These are phyloP conservation scores for Dictyostelium capitatum DNA, from an alignment of 78 protist species.

Conservation along the genomic window DNA sequence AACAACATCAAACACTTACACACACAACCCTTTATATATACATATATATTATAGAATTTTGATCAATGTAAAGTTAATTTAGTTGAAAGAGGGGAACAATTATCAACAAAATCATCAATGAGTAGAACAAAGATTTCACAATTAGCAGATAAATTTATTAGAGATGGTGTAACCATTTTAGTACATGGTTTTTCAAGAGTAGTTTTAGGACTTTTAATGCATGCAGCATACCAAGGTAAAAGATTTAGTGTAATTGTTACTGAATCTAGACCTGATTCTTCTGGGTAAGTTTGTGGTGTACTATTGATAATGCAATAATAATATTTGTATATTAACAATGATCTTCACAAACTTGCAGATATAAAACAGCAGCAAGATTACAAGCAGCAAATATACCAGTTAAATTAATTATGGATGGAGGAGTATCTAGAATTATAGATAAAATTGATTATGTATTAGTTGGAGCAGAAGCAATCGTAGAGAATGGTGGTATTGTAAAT, in stretches of 20 bases:
- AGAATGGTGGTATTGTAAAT: slow-evolving; percentile 98
- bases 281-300: slow-evolving; percentile 53
- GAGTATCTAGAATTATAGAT: slow-evolving; percentile 89
- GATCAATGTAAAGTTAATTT: slow-evolving; percentile 72
- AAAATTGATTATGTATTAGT: slow-evolving; percentile 92
- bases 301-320: background rate
- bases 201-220: slow-evolving; percentile 76
- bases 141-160: slow-evolving; percentile 86
- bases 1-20: background rate
- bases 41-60: slow-evolving; percentile 75
- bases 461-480: slow-evolving; percentile 99
- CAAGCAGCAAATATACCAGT: slow-evolving; percentile 87
- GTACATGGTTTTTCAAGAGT: slow-evolving; percentile 91
- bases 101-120: slow-evolving; percentile 36
- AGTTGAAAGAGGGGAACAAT: slow-evolving; percentile 85
- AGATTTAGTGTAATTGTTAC: slow-evolving; percentile 89
- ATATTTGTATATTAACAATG: background rate
- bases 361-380: slow-evolving; percentile 70
- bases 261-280: slow-evolving; percentile 86
- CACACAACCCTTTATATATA: background rate
- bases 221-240: slow-evolving; percentile 57
- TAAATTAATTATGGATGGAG: slow-evolving; percentile 94
- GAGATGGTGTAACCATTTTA: slow-evolving; percentile 89
- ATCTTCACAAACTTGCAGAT: background rate
- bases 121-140: slow-evolving; percentile 82